These are phyloP conservation scores for Chlorociboria aeruginascens DNA, from an alignment of 495 filamentous ascomycete species.

Conservation along the genomic window DNA sequence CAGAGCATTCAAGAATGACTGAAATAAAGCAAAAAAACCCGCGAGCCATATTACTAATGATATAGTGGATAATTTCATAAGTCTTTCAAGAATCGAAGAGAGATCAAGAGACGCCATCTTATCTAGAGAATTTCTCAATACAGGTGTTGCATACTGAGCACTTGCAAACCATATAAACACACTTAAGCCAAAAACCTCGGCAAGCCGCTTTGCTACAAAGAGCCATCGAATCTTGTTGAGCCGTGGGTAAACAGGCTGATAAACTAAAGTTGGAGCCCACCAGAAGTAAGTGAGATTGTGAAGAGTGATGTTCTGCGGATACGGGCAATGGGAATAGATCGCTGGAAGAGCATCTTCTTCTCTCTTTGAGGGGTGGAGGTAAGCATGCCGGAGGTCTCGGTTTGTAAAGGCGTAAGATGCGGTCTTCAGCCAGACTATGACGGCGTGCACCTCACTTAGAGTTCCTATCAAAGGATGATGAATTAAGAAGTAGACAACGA, in stretches of 20 bases:
- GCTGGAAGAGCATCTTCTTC: conserved; percentile 54
- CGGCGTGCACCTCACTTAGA: conserved; percentile 77
- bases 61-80: conserved; percentile 92
- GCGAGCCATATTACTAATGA: conserved; percentile 91
- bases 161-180: conserved; percentile 88
- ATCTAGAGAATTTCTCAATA: conserved; percentile 77
- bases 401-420: conserved; percentile 95
- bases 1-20: conserved; percentile 76
- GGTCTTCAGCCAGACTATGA: conserved; percentile 92
- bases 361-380: conserved; percentile 53
- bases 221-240: conserved; percentile 64
- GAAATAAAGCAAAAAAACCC: conserved; percentile 93
- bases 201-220: conserved; percentile 73
- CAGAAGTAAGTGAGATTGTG: conserved; percentile 86
- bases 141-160: conserved; percentile 85
- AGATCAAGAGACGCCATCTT: conserved; percentile 74
- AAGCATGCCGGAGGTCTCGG: conserved; percentile 82
- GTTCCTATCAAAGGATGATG: conserved; percentile 91
- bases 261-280: conserved; percentile 92
- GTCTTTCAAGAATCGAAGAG: conserved; percentile 70
- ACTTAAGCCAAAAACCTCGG: conserved; percentile 59
- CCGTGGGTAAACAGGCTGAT: conserved; percentile 92
- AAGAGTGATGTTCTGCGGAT: conserved; percentile 81
- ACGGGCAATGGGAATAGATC: conserved; percentile 73
- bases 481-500: conserved; percentile 76